Percentiles rank a stretch among this genome's conserved stretches.
Conservation (phyloP, 1,139 yeast species). For the Debaryomycetaceae sp. region DNA sequence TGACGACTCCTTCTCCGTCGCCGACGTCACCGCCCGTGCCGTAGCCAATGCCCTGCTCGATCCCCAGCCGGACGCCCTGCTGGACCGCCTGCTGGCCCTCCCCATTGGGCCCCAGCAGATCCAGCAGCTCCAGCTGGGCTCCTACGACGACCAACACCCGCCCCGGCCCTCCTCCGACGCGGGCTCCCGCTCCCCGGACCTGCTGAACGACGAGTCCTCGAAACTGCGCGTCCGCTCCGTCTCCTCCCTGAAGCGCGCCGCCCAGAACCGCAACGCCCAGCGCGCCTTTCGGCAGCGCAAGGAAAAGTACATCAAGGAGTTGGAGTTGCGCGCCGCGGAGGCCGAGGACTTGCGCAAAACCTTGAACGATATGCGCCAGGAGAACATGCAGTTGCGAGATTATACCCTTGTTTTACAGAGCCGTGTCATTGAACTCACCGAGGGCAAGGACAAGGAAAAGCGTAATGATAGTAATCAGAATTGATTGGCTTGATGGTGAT, state of each 20-base stretch:
- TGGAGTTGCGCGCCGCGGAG: constrained; percentile 60
- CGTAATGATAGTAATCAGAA: too few relatives aligned
- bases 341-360: constrained; percentile 48
- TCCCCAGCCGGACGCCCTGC: too few relatives aligned
- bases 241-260: constrained; percentile 59
- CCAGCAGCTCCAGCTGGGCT: constrained; percentile 1
- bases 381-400: constrained; percentile 62
- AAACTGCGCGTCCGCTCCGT: not conserved
- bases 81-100: too few relatives aligned
- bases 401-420: constrained; percentile 63
- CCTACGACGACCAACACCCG: not conserved
- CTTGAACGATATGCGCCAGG: constrained; percentile 53
- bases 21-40: constrained; percentile 22
- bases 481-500: too few relatives aligned
- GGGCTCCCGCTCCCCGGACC: not conserved
- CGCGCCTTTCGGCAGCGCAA: constrained; percentile 77
- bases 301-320: constrained; percentile 65
- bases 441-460: not conserved
- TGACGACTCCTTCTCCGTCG: constrained; percentile 15
- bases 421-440: constrained; percentile 39
- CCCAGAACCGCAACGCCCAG: constrained; percentile 82
- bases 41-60: constrained; percentile 17
- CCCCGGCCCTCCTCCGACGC: not conserved
- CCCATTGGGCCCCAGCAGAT: constrained; percentile 1
- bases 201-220: not conserved